Evolutionary conservation across 352 stramenopile genomes (phyloP), one percentile per base, ranked within the genome.

Genomic region (Phytopythium mirpurense): DNA sequence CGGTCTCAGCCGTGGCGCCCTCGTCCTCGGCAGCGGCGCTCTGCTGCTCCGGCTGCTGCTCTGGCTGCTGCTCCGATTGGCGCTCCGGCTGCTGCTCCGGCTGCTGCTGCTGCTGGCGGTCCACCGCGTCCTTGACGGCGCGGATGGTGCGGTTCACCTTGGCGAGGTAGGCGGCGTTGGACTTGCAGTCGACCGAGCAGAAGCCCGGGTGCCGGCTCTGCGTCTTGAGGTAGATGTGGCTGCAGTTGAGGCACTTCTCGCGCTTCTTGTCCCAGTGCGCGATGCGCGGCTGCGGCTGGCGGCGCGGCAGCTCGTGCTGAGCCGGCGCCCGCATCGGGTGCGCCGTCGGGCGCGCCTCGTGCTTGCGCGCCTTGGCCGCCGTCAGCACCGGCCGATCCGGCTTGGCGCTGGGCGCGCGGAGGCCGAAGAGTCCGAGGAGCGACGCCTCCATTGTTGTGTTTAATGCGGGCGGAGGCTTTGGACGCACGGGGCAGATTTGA

Each of bases 151-250:
- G 74, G 67, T 89, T 90, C 2, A 94, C 80, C 63, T 91, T 88
- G 42, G 83, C 70, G 24, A 94, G 63, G 67, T 94, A 94, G 3
- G 64, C 55, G 45, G 83, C 85, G 68, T 94, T 94, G 35, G 82
- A 91, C 70, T 94, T 91, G 77, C 84, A 94, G 64, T 94, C 84
- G 41, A 94, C 74, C 10, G 84, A 94, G 72, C 84, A 94, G 54
- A 80, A 93, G 66, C 79, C 79, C 6, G 69, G 48, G 62, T 88
- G 74, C 34, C 70, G 67, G 47, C 79, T 93, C n/a, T 88, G 61
- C 32, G 81, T 90, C 67, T 91, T 92, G 60, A 94, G 70, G 62
- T 90, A 94, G 54, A 94, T 89, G 56, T 82, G 80, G 46, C 78
- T 68, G 68, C 84, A 94, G 69, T 94, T 94, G 54, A 50, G 46